phyloP scores from a whole-genome alignment of 1,284 basidiomycete species.

The Blastosporella zonata region DNA sequence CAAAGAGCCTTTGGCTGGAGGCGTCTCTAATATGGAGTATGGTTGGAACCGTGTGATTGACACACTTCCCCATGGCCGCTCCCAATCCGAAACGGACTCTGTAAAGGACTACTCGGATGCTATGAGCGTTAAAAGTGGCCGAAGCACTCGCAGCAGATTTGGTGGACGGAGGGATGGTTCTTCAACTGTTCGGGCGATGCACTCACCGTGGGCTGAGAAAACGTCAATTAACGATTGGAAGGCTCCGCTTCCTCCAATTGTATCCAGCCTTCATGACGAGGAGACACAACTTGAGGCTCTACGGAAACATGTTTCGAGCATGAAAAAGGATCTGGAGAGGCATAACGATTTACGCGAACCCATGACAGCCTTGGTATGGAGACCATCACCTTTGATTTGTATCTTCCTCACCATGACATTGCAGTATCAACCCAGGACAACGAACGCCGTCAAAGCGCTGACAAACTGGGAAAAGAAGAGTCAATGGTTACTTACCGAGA shows the following conservation, averaged over 20 bases:
- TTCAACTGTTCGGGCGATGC: slow-evolving; percentile 57
- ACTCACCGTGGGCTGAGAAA: slow-evolving; percentile 73
- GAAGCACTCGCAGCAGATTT: slow-evolving; percentile 56
- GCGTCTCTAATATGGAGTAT: slow-evolving; percentile 98
- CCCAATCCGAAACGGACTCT: slow-evolving; percentile 57
- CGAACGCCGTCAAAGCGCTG: slow-evolving; percentile 73
- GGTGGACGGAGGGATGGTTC: slow-evolving; percentile 57
- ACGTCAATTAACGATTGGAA: slow-evolving; percentile 95
- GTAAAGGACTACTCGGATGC: slow-evolving; percentile 56
- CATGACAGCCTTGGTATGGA: slow-evolving; percentile 76
- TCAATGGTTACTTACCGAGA: slow-evolving; percentile 85
- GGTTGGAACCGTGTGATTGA: slow-evolving; percentile 87
- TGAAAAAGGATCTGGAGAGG: slow-evolving; percentile 77
- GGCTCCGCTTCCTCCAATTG: slow-evolving; percentile 77
- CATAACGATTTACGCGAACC: slow-evolving; percentile 85
- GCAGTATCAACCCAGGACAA: slow-evolving; percentile 81
- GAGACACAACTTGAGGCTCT: slow-evolving; percentile 88
- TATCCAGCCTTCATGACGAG: slow-evolving; percentile 86
- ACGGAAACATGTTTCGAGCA: slow-evolving; percentile 69
- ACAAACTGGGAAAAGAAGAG: slow-evolving; percentile 93
- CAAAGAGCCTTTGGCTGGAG: slow-evolving; percentile 91
- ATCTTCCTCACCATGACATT: slow-evolving; percentile 7
- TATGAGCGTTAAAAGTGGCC: slow-evolving; percentile 67
- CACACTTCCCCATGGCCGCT: slow-evolving; percentile 45
- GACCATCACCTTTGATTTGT: slow-evolving; percentile 1